Conservation (phyloP, 305 asterid species). For the Rubia occidens region DNA sequence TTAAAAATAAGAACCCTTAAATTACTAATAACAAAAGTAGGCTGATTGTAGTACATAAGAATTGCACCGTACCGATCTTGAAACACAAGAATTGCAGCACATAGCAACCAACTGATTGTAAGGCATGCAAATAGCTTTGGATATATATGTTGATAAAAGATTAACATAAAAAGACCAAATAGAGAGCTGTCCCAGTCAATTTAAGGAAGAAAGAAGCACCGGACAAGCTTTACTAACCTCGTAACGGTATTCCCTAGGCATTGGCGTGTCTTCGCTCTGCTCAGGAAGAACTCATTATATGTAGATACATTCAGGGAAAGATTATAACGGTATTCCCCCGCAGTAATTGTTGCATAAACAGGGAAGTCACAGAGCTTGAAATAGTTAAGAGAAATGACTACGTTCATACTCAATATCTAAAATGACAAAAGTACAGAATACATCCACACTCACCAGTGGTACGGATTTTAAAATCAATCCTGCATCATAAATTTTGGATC, state of each 20-base stretch:
- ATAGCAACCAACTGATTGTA: neutral
- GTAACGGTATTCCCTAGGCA: constrained; percentile 79
- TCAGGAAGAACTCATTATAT: constrained; percentile 19
- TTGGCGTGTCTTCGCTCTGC: constrained; percentile 67
- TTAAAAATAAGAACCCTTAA: too few relatives aligned
- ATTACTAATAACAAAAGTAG: too few relatives aligned
- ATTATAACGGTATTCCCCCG: neutral
- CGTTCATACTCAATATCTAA: neutral
- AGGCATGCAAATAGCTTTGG: neutral
- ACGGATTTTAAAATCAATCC: constrained; percentile 91
- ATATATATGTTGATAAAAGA: neutral
- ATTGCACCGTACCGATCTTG: too few relatives aligned
- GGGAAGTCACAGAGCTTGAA: neutral
- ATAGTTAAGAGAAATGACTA: neutral
- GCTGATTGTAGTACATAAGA: too few relatives aligned
- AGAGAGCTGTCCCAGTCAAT: neutral
- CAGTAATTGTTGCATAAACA: neutral
- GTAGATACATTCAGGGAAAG: neutral
- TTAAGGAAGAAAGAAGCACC: neutral
- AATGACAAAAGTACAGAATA: neutral
- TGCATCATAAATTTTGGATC: constrained; percentile 24
- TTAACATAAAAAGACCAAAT: neutral
- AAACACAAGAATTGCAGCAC: neutral
- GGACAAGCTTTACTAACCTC: constrained; percentile 41
- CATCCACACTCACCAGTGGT: constrained; percentile 58